Evolutionary conservation across 202 grass and related monocot genomes (phyloP).

Genomic region (Carex arenaria): DNA sequence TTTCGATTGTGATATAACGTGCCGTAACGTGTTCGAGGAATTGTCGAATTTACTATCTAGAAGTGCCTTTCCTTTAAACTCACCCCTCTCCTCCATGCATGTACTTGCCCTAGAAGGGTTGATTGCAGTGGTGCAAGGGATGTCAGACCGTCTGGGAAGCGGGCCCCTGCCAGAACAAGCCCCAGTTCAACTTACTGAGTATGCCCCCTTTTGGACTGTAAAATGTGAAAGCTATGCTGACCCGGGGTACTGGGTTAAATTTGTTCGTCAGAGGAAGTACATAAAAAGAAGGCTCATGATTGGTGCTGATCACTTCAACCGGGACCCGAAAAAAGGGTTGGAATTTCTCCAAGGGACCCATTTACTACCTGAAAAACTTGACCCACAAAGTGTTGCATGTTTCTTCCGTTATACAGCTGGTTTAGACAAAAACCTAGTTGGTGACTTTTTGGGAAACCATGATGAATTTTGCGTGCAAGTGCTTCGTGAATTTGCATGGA

Average conservation of each 20-base stretch:
- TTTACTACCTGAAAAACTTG: constrained; percentile 95
- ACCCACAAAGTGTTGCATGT: constrained; percentile 98
- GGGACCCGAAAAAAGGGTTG: constrained; percentile 97
- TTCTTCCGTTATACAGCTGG: constrained; percentile 98
- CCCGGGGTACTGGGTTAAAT: constrained; percentile 89
- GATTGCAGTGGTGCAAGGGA: constrained; percentile 94
- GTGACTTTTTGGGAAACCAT: constrained; percentile 98
- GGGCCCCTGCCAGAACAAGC: constrained; percentile 51
- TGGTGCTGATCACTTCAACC: constrained; percentile 98
- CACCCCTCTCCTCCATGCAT: constrained; percentile 96
- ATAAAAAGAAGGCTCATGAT: constrained; percentile 97
- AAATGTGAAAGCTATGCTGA: constrained; percentile 85
- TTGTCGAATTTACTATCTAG: constrained; percentile 88
- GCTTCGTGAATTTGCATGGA: constrained; percentile 95
- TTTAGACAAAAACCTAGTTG: constrained; percentile 98
- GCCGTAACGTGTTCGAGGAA: constrained; percentile 97
- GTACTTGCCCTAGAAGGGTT: constrained; percentile 90
- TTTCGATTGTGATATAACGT: constrained; percentile 94
- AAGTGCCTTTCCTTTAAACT: constrained; percentile 96
- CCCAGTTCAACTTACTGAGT: constrained; percentile 77
- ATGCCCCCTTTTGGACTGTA: constrained; percentile 91
- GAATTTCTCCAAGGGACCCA: constrained; percentile 99
- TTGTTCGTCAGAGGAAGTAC: constrained; percentile 94
- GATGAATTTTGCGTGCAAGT: constrained; percentile 99
- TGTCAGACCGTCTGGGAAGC: constrained; percentile 79